Conservation (phyloP, 768 basidiomycete genomes). For the Podaxis carcinomalis region DNA sequence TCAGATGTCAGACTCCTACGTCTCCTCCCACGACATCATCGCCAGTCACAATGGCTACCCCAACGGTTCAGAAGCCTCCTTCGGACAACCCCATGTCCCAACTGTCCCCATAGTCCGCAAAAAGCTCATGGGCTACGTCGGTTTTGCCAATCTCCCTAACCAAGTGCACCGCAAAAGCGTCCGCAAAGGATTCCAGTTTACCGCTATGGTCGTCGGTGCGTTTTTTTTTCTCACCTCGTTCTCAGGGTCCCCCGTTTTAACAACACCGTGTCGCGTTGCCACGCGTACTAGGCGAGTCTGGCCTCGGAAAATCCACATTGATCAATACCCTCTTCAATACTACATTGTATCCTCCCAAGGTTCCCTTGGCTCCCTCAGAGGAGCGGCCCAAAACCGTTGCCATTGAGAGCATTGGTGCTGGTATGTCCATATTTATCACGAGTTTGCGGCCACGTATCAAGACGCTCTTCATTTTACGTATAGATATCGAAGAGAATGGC, state of each 20-base stretch:
- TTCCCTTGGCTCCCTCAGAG: slow-evolving; percentile 75
- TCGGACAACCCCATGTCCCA: slow-evolving; percentile 35
- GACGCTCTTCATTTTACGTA: slow-evolving; percentile 22
- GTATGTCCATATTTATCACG: slow-evolving; percentile 44
- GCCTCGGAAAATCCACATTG: slow-evolving; percentile 97
- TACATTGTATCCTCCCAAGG: slow-evolving; percentile 86
- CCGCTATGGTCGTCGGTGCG: slow-evolving; percentile 97
- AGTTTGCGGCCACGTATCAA: slow-evolving; percentile 21
- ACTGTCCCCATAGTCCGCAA: slow-evolving; percentile 64
- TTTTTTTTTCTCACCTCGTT: slow-evolving; percentile 20
- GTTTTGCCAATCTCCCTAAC: slow-evolving; percentile 97
- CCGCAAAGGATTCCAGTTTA: slow-evolving; percentile 98
- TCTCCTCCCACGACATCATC: slow-evolving; percentile 56
- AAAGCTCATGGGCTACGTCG: slow-evolving; percentile 94
- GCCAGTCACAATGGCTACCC: slow-evolving; percentile 50
- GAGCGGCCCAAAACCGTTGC: slow-evolving; percentile 92
- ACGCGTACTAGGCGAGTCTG: slow-evolving; percentile 78
- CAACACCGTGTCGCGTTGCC: slow-evolving; percentile 16
- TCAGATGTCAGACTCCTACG: slow-evolving; percentile 75
- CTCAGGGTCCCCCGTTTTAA: slow-evolving; percentile 22
- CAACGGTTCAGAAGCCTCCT: slow-evolving; percentile 64
- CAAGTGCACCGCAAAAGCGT: slow-evolving; percentile 99
- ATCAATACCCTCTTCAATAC: slow-evolving; percentile 99
- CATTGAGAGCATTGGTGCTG: slow-evolving; percentile 97
- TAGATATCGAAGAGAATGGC: slow-evolving; percentile 98